Base-by-base conservation (phyloP, 2,329 filamentous ascomycete species). In the Talaromyces islandicus region DNA sequence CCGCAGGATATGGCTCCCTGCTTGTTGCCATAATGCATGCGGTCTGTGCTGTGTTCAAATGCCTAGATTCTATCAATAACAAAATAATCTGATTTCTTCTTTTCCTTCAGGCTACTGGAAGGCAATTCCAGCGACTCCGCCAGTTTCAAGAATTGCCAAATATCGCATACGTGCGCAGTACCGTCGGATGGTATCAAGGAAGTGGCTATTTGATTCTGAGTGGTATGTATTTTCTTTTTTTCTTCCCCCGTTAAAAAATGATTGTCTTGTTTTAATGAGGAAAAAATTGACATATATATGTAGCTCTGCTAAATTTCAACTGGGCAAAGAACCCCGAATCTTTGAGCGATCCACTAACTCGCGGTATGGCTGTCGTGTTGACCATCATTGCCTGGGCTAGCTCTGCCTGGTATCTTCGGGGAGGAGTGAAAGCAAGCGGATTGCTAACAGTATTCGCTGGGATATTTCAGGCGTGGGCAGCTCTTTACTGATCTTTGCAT, bases 131-230 rank as follows among this genome's bases (percentile, higher is more conserved):
- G n/a, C 24, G 11, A 1, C 57, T 60, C 14, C 62, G 62, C 14
- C 61, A 66, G 35, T 68, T 65, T 61, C 62, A 62, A 50, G 51
- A 64, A 27, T 56, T 69, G 4, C 67, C 67, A 10, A 64, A 50
- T 52, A 62, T 68, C 2, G 64, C 67, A 48, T 68, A 63, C 35
- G 65, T 67, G 4, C 65, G 67, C 43, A 65, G 63, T 21, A 64
- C 59, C 10, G 66, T 62, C 2, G 67, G 67, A 14, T 69, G 67
- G 67, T 69, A 55, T 50, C 43, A 50, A 50, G 43, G 43, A 50
- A 50, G 43, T 25, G 43, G 19, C 43, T 50, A 50, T 50, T 24
- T 50, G 43, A 17, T 50, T 50, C 19, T 50, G n/a, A 50, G 5
- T 14, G 43, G 43, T 50, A 50, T 50, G 14, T 2, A 10, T 14